Conservation (phyloP, 306 rosid species). For the Quillaja saponaria region DNA sequence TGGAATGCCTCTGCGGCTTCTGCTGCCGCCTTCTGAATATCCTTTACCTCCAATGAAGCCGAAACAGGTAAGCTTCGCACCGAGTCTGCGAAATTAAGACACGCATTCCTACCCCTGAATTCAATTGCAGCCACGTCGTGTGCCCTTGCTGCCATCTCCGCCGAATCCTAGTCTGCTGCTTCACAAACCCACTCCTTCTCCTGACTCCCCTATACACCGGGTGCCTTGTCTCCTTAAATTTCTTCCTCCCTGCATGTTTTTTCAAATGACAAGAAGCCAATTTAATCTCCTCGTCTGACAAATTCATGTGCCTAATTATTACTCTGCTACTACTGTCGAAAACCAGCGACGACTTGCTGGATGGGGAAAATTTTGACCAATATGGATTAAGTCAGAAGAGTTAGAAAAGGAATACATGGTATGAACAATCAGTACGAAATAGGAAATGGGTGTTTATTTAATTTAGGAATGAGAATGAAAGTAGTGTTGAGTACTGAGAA, state of each 20-base stretch:
- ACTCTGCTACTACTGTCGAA: conserved; percentile 28
- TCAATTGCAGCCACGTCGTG: conserved; percentile 83
- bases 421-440: background rate
- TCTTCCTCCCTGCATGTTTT: conserved; percentile 87
- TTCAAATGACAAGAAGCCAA: conserved; percentile 64
- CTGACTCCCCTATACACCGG: conserved; percentile 75
- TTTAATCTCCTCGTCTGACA: conserved; percentile 54
- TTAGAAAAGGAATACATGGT: conserved; percentile 39
- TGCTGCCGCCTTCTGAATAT: conserved; percentile 63
- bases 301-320: background rate
- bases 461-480: background rate
- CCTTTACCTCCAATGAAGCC: conserved; percentile 47
- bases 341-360: conserved; percentile 26
- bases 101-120: conserved; percentile 54
- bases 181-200: conserved; percentile 79
- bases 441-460: background rate
- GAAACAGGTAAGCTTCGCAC: conserved; percentile 54
- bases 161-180: conserved; percentile 58
- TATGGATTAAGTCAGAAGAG: conserved; percentile 5
- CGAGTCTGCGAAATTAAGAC: conserved; percentile 79
- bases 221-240: conserved; percentile 87
- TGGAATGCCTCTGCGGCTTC: conserved; percentile 70
- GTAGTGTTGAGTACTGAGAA: background rate
- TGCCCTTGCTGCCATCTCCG: conserved; percentile 87
- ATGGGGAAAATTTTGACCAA: background rate